Base-by-base conservation (phyloP, 208 protist genomes). In the Novymonas esmeraldas region DNA sequence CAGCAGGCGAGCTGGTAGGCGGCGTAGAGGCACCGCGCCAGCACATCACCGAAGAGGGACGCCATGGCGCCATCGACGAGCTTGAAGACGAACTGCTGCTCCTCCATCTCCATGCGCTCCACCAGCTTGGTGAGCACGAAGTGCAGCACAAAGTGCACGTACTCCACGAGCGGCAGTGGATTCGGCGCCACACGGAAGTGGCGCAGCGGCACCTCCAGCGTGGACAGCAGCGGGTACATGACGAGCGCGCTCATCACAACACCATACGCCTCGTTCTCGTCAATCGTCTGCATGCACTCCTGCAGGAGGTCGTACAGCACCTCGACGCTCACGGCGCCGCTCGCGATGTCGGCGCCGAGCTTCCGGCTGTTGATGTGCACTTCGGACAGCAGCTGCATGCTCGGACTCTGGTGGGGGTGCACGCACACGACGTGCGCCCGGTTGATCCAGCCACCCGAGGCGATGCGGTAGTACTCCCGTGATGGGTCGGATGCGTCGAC, bases 381-480 rank as follows among this genome's bases (percentile, higher is more conserved):
- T 31, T 68, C 61, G 1, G 69, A 46, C 14, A 75, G 54, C 44
- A 75, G 61, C 69, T 75, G 61, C 69, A 75, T 67, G 54, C 61
- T 68, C 6, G 61, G 50, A 38, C 61, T 75, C 38, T 31, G 16
- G 54, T 75, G 69, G 4, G 69, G 84, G 45, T 86, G 57, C 3
- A 90, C 79, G 48, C 82, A 75, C 3, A 92, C 78, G 48, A 94
- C 85, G 57, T 94, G 71, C 26, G 70, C 58, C 42, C 80, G 63
- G 63, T 86, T 81, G 48, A 90, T 85, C 89, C 89, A 95, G 11
- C 89, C 89, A 60, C 89, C 89, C 29, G 51, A 83, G 59, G 73
- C 60, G 18, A 93, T 70, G 20, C 89, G 68, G 61, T 89, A 95
- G 68, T 89, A 95, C n/a, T 73, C 72, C 28, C 64, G 56, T 34